A percentile compares a stretch with the other conserved stretches of the same genome.
phyloP scores from a whole-genome alignment of 2,329 filamentous ascomycete genomes.

The Trichoderma asperellum region DNA sequence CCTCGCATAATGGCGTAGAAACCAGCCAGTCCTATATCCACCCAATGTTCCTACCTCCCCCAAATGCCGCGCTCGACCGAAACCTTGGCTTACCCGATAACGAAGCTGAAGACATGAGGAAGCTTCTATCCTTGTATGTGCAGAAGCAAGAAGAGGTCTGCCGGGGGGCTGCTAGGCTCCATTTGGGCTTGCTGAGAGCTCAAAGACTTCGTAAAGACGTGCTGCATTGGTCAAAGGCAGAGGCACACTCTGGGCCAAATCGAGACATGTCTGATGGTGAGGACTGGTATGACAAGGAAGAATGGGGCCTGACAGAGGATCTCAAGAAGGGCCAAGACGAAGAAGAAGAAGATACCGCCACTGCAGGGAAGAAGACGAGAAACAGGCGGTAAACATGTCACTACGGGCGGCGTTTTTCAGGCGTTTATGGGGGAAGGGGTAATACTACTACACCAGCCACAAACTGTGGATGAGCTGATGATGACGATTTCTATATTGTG shows the following conservation, averaged over 20 bases:
- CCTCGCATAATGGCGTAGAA: conserved; percentile 28
- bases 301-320: conserved; percentile 75
- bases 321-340: conserved; percentile 81
- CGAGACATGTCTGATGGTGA: conserved; percentile 84
- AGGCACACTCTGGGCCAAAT: conserved; percentile 68
- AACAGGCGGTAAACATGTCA: conserved; percentile 49
- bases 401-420: conserved; percentile 24
- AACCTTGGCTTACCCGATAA: conserved; percentile 71
- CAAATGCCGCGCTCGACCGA: conserved; percentile 64
- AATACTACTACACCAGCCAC: neutral
- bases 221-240: conserved; percentile 75
- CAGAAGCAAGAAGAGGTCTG: conserved; percentile 87
- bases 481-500: conserved; percentile 33
- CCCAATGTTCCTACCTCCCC: conserved; percentile 72
- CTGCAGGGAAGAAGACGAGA: conserved; percentile 64
- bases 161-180: conserved; percentile 68
- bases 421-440: conserved; percentile 19
- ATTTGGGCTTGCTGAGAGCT: conserved; percentile 71
- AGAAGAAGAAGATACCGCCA: conserved; percentile 73
- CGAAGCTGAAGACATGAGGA: conserved; percentile 79
- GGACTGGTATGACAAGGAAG: conserved; percentile 85
- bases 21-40: conserved; percentile 60
- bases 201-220: conserved; percentile 73
- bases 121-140: conserved; percentile 74
- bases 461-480: conserved; percentile 31